Conservation (phyloP, 1,284 basidiomycete species). For the Cryptococcus deneoformans region DNA sequence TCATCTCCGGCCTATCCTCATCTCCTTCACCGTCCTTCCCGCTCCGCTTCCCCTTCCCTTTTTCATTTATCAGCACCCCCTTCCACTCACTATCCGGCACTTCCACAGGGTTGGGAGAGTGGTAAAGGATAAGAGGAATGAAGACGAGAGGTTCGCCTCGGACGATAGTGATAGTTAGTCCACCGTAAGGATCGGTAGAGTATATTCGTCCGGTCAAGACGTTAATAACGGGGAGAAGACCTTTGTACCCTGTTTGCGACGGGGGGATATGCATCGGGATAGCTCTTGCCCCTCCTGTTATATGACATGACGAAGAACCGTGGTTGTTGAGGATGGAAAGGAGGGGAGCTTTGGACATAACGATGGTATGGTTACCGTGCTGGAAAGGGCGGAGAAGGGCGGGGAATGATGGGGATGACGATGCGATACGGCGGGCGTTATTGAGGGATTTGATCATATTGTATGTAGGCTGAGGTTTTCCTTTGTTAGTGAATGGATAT, state of each 20-base stretch:
- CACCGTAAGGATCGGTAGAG: constrained; percentile 54
- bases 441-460: constrained; percentile 59
- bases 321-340: constrained; percentile 65
- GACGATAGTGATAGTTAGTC: constrained; percentile 34
- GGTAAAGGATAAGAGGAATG: constrained; percentile 22
- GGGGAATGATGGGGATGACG: constrained; percentile 55
- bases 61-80: too few relatives aligned
- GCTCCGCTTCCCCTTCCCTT: too few relatives aligned
- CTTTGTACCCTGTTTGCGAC: constrained; percentile 50
- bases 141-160: constrained; percentile 42
- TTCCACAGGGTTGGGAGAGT: too few relatives aligned
- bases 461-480: constrained; percentile 50
- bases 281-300: neutral
- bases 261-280: constrained; percentile 21
- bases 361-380: constrained; percentile 53
- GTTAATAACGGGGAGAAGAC: constrained; percentile 59
- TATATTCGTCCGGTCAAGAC: constrained; percentile 58
- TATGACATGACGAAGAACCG: constrained; percentile 50
- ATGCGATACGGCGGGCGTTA: constrained; percentile 57
- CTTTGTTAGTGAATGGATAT: constrained; percentile 59
- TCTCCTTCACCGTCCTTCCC: too few relatives aligned
- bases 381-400: constrained; percentile 55
- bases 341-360: constrained; percentile 63
- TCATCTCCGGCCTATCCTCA: too few relatives aligned
- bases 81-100: too few relatives aligned